Evolutionary conservation across 2,329 filamentous ascomycete genomes (phyloP), one percentile per base, ranked within the genome.

Genomic region (Claviceps sp.): DNA sequence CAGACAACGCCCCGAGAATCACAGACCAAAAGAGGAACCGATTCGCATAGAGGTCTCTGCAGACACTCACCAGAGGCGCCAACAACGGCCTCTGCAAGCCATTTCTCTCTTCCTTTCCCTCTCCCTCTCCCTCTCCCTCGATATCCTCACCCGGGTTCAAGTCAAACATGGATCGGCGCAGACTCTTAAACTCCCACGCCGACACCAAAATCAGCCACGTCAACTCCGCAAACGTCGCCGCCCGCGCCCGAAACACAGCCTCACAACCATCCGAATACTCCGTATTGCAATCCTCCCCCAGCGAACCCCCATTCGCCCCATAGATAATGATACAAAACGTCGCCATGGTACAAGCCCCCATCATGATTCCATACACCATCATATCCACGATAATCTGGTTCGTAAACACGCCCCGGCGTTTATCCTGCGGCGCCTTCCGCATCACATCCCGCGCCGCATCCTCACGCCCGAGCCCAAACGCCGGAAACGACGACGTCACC

Each of bases 381-480:
- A 89, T 90, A 66, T 93, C 88, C 56, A 84, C 68, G 47, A 90
- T 76, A 57, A 93, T 78, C 68, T 93, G 84, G 62, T 76, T 76
- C 14, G 85, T 88, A 66, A 93, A 93, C 47, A 91, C 82, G 56
- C 86, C 85, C 29, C 75, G 71, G 57, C 65, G 69, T 65, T 75
- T 75, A 66, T 84, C 77, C 56, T 91, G 86, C 0, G 89, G 89
- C 7, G 87, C 86, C 50, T 88, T 83, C 56, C 77, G 71, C 79
- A 95, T 88, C 55, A 95, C 83, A 62, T 91, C 85, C 2, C 79
- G 76, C 0, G 83, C 79, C 0, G 87, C 86, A 45, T 76, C 71
- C 66, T 95, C 88, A 58, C 88, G 84, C 20, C 88, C 88, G 1
- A 95, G 78, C 44, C 88, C 89, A 71, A 95, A 93, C 53, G 90